phyloP scores from a whole-genome alignment of 768 basidiomycete species.

The Podaxis sp. region DNA sequence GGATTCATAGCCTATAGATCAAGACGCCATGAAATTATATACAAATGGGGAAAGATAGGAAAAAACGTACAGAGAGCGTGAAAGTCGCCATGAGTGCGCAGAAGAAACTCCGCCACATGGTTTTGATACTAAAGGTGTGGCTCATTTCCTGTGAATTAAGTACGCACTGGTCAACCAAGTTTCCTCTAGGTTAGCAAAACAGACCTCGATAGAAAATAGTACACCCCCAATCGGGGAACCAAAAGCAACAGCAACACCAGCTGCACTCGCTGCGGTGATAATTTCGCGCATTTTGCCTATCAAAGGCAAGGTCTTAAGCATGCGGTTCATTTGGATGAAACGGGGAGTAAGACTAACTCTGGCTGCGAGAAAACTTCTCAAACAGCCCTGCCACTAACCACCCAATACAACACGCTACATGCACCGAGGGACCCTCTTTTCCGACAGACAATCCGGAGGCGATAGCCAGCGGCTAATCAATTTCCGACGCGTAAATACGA shows the following conservation, averaged over 20 bases:
- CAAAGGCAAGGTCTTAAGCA: constrained; percentile 11
- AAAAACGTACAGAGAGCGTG: constrained; percentile 77
- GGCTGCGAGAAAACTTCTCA: constrained; percentile 75
- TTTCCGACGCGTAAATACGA: constrained; percentile 9
- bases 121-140: constrained; percentile 92
- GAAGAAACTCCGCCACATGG: constrained; percentile 98
- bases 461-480: constrained; percentile 85
- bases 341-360: constrained; percentile 51
- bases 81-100: constrained; percentile 97
- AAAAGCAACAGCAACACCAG: constrained; percentile 97
- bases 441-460: constrained; percentile 96
- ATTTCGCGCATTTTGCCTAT: constrained; percentile 84
- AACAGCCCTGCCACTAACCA: constrained; percentile 86
- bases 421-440: constrained; percentile 97
- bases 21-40: background rate
- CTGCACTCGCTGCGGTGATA: constrained; percentile 91
- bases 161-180: background rate
- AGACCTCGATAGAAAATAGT: constrained; percentile 92
- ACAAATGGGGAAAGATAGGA: background rate
- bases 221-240: constrained; percentile 98
- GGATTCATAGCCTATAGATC: constrained; percentile 89
- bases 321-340: constrained; percentile 2
- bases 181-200: constrained; percentile 2
- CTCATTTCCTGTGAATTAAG: constrained; percentile 82
- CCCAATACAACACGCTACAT: constrained; percentile 94